Percentiles rank a stretch among this genome's conserved stretches.
Conservation (phyloP, 1,284 basidiomycete genomes). For the Quambalaria eucalypti region DNA sequence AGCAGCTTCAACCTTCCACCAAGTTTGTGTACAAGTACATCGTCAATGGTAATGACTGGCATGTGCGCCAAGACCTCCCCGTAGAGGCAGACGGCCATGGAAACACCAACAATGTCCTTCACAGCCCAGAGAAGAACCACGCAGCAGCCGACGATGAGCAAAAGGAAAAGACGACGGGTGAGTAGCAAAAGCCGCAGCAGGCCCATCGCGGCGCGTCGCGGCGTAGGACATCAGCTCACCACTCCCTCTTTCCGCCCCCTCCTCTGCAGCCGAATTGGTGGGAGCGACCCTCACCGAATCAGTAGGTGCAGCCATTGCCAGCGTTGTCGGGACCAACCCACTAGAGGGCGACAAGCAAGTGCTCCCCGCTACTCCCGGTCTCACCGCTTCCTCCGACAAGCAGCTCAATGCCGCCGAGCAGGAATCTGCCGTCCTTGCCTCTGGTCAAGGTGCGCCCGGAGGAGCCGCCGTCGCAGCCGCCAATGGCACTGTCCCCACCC, state of each 20-base stretch:
- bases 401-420: not conserved
- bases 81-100: not conserved
- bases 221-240: not conserved
- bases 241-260: not conserved
- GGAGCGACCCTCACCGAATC: not conserved
- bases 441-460: not conserved
- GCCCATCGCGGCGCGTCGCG: not conserved
- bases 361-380: not conserved
- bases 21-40: constrained; percentile 1
- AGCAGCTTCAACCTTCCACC: not conserved
- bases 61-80: not conserved
- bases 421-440: not conserved
- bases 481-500: not conserved
- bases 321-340: not conserved
- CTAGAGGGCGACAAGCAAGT: not conserved
- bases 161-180: not conserved
- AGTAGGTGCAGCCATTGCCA: not conserved
- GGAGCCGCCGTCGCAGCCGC: not conserved
- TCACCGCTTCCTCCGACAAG: not conserved
- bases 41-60: not conserved
- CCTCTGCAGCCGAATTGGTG: not conserved
- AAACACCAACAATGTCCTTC: not conserved
- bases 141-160: not conserved
- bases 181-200: not conserved
- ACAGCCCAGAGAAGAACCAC: not conserved